A percentile compares a stretch with the other conserved stretches of the same genome.
Conservation (phyloP, 164 flowering plant genomes). For the Nymphaea thermarum region DNA sequence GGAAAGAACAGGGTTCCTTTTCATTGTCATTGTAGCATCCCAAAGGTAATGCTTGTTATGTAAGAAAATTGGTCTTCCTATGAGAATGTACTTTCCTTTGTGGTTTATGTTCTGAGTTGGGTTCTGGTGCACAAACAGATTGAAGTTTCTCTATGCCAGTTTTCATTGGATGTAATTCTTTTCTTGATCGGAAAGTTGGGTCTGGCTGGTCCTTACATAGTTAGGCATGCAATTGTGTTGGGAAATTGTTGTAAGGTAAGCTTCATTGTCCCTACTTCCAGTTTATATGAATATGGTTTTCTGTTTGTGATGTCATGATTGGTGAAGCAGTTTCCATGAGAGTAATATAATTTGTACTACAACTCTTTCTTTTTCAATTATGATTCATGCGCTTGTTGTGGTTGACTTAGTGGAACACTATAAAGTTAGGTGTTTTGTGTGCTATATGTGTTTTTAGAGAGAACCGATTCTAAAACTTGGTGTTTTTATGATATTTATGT, state of each 20-base stretch:
- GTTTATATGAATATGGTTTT: too few relatives aligned
- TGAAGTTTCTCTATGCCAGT: constrained; percentile 47
- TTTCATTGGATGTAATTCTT: constrained; percentile 75
- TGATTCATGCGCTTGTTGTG: too few relatives aligned
- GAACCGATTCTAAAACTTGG: too few relatives aligned
- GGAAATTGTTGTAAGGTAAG: constrained; percentile 81
- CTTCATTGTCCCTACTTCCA: background rate
- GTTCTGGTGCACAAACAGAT: constrained; percentile 33
- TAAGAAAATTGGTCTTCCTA: background rate
- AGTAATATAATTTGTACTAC: too few relatives aligned
- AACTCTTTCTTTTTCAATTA: too few relatives aligned
- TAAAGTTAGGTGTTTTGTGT: too few relatives aligned
- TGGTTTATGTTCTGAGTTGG: background rate
- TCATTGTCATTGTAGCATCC: constrained; percentile 40
- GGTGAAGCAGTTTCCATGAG: too few relatives aligned
- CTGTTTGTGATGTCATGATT: too few relatives aligned
- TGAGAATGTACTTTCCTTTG: background rate
- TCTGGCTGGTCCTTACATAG: constrained; percentile 84
- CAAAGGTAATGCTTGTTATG: constrained; percentile 34
- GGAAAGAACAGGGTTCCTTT: constrained; percentile 22
- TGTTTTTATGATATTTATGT: too few relatives aligned
- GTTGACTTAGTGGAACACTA: too few relatives aligned
- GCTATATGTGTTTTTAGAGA: too few relatives aligned
- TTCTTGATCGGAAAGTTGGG: constrained; percentile 60
- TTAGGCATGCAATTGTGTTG: constrained; percentile 43